Evolutionary conservation across 2,329 filamentous ascomycete species (phyloP).

Genomic region (Niveomyces coronatus): DNA sequence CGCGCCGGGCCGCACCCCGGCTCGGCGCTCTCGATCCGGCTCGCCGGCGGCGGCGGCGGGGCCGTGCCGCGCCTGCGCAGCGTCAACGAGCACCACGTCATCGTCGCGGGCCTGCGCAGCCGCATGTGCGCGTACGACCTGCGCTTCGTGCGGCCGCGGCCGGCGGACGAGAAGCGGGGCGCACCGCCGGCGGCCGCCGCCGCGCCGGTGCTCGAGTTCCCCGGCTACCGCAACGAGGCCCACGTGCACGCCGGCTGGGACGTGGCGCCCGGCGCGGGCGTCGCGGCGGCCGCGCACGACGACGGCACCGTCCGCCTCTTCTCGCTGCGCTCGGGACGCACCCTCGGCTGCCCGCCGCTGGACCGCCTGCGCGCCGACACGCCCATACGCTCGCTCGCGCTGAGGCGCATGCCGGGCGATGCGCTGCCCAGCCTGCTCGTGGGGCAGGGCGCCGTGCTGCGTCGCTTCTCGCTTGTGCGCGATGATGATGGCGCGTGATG

Average conservation of each 20-base stretch:
- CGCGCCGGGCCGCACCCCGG: conserved; percentile 29
- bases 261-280: conserved; percentile 32
- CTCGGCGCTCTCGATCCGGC: too few relatives aligned
- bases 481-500: conserved; percentile 6
- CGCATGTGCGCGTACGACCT: conserved; percentile 47
- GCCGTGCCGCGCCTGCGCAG: conserved; percentile 40
- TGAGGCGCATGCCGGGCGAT: conserved; percentile 35
- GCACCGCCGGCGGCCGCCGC: conserved; percentile 10
- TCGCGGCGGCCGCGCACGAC: conserved; percentile 45
- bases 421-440: conserved; percentile 36
- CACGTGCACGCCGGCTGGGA: conserved; percentile 42
- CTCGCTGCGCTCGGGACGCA: conserved; percentile 35
- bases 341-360: conserved; percentile 18
- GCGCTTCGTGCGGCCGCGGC: conserved; percentile 27
- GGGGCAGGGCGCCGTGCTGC: conserved; percentile 25
- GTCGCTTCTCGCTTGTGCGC: conserved; percentile 32
- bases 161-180: conserved; percentile 1
- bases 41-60: too few relatives aligned
- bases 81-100: conserved; percentile 37
- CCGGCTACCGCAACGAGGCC: conserved; percentile 38
- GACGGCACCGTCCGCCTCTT: conserved; percentile 38
- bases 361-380: conserved; percentile 14
- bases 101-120: conserved; percentile 41
- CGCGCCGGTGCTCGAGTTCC: conserved; percentile 36
- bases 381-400: conserved; percentile 34